phyloP scores from a whole-genome alignment of 495 filamentous ascomycete genomes.

The Hypomontagnella submonticulosa region DNA sequence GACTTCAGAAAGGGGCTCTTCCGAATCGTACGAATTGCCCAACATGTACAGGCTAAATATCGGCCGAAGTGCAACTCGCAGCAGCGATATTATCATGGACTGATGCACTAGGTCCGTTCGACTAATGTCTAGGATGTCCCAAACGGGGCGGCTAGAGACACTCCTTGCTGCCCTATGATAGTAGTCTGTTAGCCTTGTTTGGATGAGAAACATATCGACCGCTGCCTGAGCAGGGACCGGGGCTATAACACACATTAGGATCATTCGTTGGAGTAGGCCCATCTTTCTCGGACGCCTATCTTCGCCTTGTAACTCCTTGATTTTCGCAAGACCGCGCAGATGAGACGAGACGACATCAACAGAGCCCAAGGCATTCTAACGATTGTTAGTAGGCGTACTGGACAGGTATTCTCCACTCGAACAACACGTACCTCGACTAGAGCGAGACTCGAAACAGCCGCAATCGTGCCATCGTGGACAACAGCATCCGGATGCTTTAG shows the following conservation, averaged over 20 bases:
- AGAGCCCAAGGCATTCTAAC: conserved; percentile 44
- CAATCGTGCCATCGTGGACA: conserved; percentile 50
- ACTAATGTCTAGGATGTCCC: conserved; percentile 48
- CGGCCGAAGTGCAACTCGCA: conserved; percentile 44
- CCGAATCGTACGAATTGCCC: conserved; percentile 36
- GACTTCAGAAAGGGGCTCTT: conserved; percentile 43
- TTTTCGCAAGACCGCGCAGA: conserved; percentile 45
- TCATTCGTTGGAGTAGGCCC: conserved; percentile 47
- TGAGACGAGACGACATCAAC: conserved; percentile 46
- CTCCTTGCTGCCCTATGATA: conserved; percentile 43
- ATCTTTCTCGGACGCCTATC: conserved; percentile 42
- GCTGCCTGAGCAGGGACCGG: conserved; percentile 6
- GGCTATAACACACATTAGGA: conserved; percentile 42
- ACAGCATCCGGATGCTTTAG: conserved; percentile 43
- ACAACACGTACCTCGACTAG: conserved; percentile 51
- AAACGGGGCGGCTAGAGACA: conserved; percentile 46
- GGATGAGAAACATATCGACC: conserved; percentile 5
- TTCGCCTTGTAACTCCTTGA: conserved; percentile 44
- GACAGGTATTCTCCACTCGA: conserved; percentile 2
- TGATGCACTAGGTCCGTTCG: conserved; percentile 47
- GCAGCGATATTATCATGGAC: conserved; percentile 47
- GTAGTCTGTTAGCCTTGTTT: conserved; percentile 35
- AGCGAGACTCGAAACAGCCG: conserved; percentile 52
- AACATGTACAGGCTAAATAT: conserved; percentile 45
- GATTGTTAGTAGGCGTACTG: conserved; percentile 26